phyloP scores from a whole-genome alignment of 2,329 filamentous ascomycete genomes.

The Penicillium digitatum region DNA sequence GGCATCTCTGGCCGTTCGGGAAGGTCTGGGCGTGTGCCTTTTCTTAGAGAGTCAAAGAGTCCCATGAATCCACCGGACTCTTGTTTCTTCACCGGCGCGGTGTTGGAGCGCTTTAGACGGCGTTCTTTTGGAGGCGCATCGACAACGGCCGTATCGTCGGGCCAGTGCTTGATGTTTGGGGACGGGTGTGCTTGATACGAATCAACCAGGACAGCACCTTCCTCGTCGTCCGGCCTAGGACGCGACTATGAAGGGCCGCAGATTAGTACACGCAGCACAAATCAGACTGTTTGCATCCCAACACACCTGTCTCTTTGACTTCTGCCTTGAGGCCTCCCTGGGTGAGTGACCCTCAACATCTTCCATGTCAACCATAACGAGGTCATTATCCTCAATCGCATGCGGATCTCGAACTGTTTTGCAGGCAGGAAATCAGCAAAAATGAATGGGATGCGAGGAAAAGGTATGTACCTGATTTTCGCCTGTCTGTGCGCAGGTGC shows the following conservation, averaged over 20 bases:
- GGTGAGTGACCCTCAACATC: conserved; percentile 33
- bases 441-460: background rate
- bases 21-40: conserved; percentile 21
- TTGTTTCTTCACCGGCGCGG: conserved; percentile 58
- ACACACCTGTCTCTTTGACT: conserved; percentile 39
- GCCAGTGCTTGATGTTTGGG: conserved; percentile 44
- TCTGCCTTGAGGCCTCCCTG: conserved; percentile 34
- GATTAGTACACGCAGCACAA: background rate
- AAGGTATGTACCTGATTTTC: conserved; percentile 34
- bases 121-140: conserved; percentile 49
- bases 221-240: conserved; percentile 35
- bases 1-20: conserved; percentile 26
- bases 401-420: conserved; percentile 53
- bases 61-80: conserved; percentile 54
- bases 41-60: conserved; percentile 55
- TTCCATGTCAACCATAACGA: conserved; percentile 56
- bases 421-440: background rate
- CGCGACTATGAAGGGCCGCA: conserved; percentile 26
- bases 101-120: conserved; percentile 58
- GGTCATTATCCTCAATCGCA: conserved; percentile 61
- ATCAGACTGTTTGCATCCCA: background rate
- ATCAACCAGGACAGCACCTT: conserved; percentile 56
- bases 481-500: conserved; percentile 52
- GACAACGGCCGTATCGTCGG: conserved; percentile 52
- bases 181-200: conserved; percentile 45